A percentile compares a stretch with the other conserved stretches of the same genome.
Conservation (phyloP, 305 asterid species). For the Solanum hybrid region DNA sequence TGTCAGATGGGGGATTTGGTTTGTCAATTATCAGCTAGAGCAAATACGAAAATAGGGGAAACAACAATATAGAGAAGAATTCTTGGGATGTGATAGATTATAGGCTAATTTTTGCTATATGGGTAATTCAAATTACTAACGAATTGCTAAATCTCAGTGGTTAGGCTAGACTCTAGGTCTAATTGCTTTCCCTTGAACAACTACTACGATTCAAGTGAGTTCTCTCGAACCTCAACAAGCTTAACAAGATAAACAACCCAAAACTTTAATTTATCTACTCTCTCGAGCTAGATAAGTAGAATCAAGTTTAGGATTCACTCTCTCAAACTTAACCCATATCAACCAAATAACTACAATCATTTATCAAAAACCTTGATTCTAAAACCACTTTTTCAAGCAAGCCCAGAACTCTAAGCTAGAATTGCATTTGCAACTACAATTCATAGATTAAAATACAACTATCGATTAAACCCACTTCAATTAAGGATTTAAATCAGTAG, state of each 20-base stretch:
- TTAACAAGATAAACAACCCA: too few species aligned
- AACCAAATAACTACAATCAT: background rate
- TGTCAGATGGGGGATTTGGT: background rate
- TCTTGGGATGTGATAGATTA: too few species aligned
- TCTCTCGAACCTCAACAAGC: too few species aligned
- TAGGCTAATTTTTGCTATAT: too few species aligned
- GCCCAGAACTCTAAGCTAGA: background rate
- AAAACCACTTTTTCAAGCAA: background rate
- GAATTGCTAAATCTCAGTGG: too few species aligned
- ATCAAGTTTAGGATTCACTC: background rate
- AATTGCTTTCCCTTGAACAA: too few species aligned
- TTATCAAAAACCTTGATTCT: background rate
- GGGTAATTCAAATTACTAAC: too few species aligned
- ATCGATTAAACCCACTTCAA: background rate
- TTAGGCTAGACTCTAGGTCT: too few species aligned
- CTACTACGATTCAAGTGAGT: too few species aligned
- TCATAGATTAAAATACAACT: background rate
- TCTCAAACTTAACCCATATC: background rate
- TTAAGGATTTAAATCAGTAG: too few species aligned
- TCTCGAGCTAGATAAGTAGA: background rate
- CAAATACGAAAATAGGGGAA: background rate
- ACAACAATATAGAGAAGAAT: background rate
- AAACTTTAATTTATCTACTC: too few species aligned
- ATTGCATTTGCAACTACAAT: background rate
- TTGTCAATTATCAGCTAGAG: background rate